Base-by-base conservation (phyloP, 768 basidiomycete genomes). In the Leccinum ochraceum region DNA sequence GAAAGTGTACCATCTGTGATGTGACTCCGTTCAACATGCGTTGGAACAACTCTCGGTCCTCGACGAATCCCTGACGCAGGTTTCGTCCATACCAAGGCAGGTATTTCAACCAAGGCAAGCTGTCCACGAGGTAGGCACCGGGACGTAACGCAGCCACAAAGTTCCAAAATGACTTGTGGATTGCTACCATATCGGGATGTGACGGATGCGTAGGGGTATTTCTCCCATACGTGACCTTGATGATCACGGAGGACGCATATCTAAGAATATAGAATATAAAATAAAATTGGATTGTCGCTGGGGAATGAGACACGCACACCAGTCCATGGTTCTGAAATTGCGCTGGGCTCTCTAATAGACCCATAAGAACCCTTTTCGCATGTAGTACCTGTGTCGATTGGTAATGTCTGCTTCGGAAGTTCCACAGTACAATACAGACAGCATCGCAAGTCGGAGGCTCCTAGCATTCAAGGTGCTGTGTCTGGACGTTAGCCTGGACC, bases 21-120 rank as follows among this genome's bases (percentile, higher is more conserved):
- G 76, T 76, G 7, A 84, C 82, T 32, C 70, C 67, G 44, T 72
- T 65, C 5, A 86, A 67, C 48, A 83, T 81, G 1, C 73, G 69
- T 58, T 74, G 79, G 71, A 82, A 86, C 10, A 86, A 65, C 0
- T 44, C 66, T 1, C 79, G 69, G 62, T 86, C 84, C 53, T 83
- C 80, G 3, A 66, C 59, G 60, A 86, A 85, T 4, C 81, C 83
- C 2, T 75, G 74, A 57, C 78, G 77, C 7, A 89, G 74, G 54
- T 83, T 81, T 6, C 78, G 77, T 5, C 84, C 75, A 65, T 86
- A 86, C n/a, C 82, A 83, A 0, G 87, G 86, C n/a, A 88, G 64
- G 66, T 81, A 82, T 42, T 64, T 64, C 17, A 76, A 62, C 50
- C 22, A 63, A 3, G 76, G 77, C 4, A 71, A 68, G 4, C 54